Base-by-base conservation (phyloP, 2,329 filamentous ascomycete species). In the Phaeophleospora eucalypticola region DNA sequence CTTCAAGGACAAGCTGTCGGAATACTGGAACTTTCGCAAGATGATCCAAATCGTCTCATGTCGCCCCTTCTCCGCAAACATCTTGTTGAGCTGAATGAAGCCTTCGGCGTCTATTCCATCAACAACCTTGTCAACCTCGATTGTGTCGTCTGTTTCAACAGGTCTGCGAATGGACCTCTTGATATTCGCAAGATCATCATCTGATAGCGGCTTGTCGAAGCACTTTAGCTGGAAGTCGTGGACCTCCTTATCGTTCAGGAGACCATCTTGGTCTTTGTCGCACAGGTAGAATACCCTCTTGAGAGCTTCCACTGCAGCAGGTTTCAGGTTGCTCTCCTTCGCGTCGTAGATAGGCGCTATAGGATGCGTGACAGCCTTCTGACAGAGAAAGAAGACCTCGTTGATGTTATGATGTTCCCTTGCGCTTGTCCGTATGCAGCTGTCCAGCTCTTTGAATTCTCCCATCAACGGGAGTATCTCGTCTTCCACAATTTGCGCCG, bases 31-130 rank as follows among this genome's bases (percentile, higher is more conserved):
- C 57, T 93, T 90, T 47, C 93, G 82, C 52, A 98, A 71, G 50
- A 98, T 96, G 51, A 95, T 89, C 93, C 93, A 98, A 36, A 97
- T 93, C 0, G 93, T 98, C 70, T 98, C 93, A 65, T 98, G 93
- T 10, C 93, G 86, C 10, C 93, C 93, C 66, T 97, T 97, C 65
- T 97, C 91, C 0, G 90, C 93, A 65, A 96, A 98, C 48, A 97
- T 81, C 69, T 90, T 95, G 71, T 97, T 97, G 33, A 98, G 73
- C 56, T 91, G 81, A 40, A 98, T 71, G 61, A 98, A 98, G 0
- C 89, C 90, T 32, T 78, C 78, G 56, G 87, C 80, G 53, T 90
- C 86, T 55, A 98, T 87, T 1, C 91, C 93, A 35, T 75, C 79
- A 21, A 82, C 77, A 1, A 82, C 75, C n/a, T 45, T 42, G 8